Evolutionary conservation across 257 asterid genomes (phyloP).

Genomic region (Misopates orontium): DNA sequence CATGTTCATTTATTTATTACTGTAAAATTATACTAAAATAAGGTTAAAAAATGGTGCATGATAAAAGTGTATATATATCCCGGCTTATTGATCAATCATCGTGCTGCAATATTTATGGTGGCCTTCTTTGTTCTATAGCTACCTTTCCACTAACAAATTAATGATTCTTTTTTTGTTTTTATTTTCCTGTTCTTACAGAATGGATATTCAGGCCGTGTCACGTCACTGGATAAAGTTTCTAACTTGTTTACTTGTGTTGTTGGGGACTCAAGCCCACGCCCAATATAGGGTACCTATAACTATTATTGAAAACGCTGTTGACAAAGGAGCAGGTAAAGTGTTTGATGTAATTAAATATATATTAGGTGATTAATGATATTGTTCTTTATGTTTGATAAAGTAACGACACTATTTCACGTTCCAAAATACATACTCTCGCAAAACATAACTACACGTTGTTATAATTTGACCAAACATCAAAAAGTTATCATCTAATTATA

Average conservation of each 20-base stretch:
- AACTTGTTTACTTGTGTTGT: conserved; percentile 1
- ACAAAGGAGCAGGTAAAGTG: conserved; percentile 29
- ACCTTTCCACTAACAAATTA: too few species aligned
- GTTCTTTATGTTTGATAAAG: background rate
- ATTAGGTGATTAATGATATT: background rate
- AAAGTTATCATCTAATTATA: background rate
- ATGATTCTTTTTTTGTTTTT: background rate
- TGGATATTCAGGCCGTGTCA: conserved; percentile 21
- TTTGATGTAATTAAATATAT: background rate
- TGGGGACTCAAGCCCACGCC: conserved; percentile 17
- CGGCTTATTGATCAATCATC: too few species aligned
- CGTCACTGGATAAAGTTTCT: conserved; percentile 18
- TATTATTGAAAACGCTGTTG: conserved; percentile 28
- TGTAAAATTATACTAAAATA: too few species aligned
- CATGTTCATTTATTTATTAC: too few species aligned
- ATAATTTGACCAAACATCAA: too few species aligned
- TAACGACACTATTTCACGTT: background rate
- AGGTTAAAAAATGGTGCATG: too few species aligned
- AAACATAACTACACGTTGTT: too few species aligned
- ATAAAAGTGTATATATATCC: too few species aligned
- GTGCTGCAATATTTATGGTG: too few species aligned
- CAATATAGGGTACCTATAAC: conserved; percentile 4
- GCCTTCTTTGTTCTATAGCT: too few species aligned
- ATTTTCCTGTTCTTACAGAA: too few species aligned
- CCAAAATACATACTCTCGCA: too few species aligned